Base-by-base conservation (phyloP, 345 rosid genomes). In the Lepidium didymum region DNA sequence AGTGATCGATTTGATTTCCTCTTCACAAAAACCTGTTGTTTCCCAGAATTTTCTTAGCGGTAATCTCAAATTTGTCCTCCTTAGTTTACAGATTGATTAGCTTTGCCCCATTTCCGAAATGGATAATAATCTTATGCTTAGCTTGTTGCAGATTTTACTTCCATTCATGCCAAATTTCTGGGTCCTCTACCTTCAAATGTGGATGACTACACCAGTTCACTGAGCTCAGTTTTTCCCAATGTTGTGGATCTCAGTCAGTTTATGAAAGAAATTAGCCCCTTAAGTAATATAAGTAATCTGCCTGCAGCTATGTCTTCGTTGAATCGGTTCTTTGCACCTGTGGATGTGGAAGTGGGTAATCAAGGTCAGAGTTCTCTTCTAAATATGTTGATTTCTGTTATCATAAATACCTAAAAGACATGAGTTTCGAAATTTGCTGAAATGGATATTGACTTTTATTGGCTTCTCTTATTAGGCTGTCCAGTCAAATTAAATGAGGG, bases 1-100 rank as follows among this genome's bases (percentile, higher is more conserved):
- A 82, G 94, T 90, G 84, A 69, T 93, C 37, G 97, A 93, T 77
- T 75, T 87, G 86, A 84, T 93, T 68, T 88, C 94, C 67, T 79
- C 92, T 85, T 90, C 96, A 49, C 80, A 77, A 86, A 93, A 84
- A 73, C 92, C 96, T 77, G 72, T 87, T 38, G 82, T 93, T 83
- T 84, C 87, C 78, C 77, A 81, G 81, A 86, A 86, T 81, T 80
- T 86, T 73, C 88, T 90, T 79, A 79, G 84, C 65, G 98, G 98
- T 93, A 69, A 67, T 78, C 72, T 79, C 82, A 70, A 15, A 16
- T n/a, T 6, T 38, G 9, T 36, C 19, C 47, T 60, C 43, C 46
- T 44, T 68, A 5, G 51, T 74, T 53, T 60, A 13, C 68, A 50
- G 7, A 35, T 4, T 8, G 31, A 40, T 25, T 45, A 62, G 47